These are phyloP conservation scores for Moniliella sp. DNA, from an alignment of 1,284 basidiomycete genomes.

Conservation along the genomic window DNA sequence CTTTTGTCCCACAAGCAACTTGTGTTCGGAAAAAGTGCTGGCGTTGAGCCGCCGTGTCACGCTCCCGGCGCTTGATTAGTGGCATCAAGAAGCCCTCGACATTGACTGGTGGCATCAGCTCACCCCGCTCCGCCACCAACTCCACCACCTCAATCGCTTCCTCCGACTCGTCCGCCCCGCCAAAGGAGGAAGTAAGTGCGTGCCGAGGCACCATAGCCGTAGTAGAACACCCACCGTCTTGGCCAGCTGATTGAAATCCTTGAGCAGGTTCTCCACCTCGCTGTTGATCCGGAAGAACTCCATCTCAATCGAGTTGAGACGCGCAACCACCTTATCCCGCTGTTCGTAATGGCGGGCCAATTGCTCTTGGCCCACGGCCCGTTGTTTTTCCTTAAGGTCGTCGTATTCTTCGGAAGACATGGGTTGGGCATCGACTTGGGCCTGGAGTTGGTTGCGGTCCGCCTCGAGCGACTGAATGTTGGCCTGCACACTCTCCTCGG, in stretches of 20 bases:
- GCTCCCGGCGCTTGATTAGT: background rate
- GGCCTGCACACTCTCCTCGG: background rate
- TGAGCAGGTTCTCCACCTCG: constrained; percentile 18
- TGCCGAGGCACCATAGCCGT: background rate
- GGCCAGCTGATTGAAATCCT: constrained; percentile 14
- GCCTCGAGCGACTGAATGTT: constrained; percentile 7
- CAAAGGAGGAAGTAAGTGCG: no score
- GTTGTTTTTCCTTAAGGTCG: constrained; percentile 16
- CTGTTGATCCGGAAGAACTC: constrained; percentile 19
- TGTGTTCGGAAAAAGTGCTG: background rate
- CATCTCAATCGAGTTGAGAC: constrained; percentile 19
- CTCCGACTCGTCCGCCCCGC: background rate
- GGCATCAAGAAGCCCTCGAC: background rate
- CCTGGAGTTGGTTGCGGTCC: constrained; percentile 12
- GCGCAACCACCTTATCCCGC: constrained; percentile 13
- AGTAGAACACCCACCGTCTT: constrained; percentile 2
- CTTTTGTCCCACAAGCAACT: background rate
- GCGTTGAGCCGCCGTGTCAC: background rate
- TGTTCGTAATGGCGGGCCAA: constrained; percentile 11
- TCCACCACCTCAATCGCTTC: background rate
- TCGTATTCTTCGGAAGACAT: constrained; percentile 27
- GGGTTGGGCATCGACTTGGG: constrained; percentile 20
- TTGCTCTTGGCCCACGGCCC: constrained; percentile 15
- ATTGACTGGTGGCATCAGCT: background rate
- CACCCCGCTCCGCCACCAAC: background rate